Base-by-base conservation (phyloP, 2,329 filamentous ascomycete genomes). In the Trichoderma breve region DNA sequence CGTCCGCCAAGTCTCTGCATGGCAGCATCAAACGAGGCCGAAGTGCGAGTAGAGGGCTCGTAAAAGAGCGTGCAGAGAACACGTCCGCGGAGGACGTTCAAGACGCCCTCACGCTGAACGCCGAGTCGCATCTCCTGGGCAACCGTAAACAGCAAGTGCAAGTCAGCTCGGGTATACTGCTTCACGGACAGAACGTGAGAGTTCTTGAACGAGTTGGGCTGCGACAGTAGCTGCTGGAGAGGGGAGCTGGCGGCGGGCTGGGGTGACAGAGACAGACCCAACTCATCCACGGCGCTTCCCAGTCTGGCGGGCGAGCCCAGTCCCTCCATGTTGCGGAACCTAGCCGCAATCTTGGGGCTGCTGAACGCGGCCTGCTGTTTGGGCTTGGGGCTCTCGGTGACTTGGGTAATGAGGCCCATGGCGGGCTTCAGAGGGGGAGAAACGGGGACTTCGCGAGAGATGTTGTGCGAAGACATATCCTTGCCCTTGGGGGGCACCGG, bases 1-100 rank as follows among this genome's bases (percentile, higher is more conserved):
- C 94, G 89, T 62, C 96, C 96, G 76, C 96, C 96, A 6, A 99
- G 91, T 67, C 97, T 92, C 86, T 99, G 97, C 96, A 99, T 99
- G 55, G 96, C 96, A 71, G 95, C 93, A 80, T 99, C 96, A 78
- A 99, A 99, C 4, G 96, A 99, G 47, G 93, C 90, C 14, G 95
- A 98, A 6, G 96, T 99, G 70, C 96, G 90, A 3, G 96, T 99
- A 0, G 95, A 98, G 2, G 96, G 96, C 86, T 99, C 96, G 82
- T 95, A 99, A 88, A 99, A 99, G 85, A 99, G 90, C 2, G 93
- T 96, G 83, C 92, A 94, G 47, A 99, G 88, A 14, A 99, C 89
- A 60, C 93, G 91, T 32, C 95, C 94, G 77, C 92, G 93, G 73
- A 99, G 89, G 71, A 97, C 87, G 78, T 96, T 92, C 65, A 99